phyloP scores from a whole-genome alignment of 2,329 filamentous ascomycete species.

The Xenoacremonium recifei region DNA sequence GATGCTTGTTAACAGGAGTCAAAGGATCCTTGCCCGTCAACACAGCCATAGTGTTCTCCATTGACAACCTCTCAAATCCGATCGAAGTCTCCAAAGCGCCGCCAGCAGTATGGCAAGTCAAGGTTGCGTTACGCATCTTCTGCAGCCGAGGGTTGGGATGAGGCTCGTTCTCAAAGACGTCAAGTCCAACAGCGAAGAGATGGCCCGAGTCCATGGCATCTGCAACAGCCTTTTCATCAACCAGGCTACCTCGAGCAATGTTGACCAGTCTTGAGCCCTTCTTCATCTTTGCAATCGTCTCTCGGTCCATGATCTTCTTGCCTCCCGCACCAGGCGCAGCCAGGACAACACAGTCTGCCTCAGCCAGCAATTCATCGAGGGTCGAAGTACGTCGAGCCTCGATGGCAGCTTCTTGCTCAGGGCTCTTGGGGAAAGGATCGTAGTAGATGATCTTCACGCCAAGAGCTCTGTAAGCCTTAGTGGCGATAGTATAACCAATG shows the following conservation, averaged over 20 bases:
- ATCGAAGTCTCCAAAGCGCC: conserved; percentile 52
- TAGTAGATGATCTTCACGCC: conserved; percentile 51
- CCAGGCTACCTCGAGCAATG: conserved; percentile 38
- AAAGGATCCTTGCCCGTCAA: conserved; percentile 38
- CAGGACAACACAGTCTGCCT: conserved; percentile 12
- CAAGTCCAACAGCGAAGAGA: conserved; percentile 27
- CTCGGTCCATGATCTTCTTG: conserved; percentile 3
- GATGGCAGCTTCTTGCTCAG: neutral
- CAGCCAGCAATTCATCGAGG: conserved; percentile 7
- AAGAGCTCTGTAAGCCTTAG: conserved; percentile 52
- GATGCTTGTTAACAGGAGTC: conserved; percentile 33
- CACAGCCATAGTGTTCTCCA: conserved; percentile 52
- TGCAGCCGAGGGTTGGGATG: conserved; percentile 26
- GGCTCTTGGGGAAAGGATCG: neutral
- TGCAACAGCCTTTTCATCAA: conserved; percentile 14
- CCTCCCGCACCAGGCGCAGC: conserved; percentile 9
- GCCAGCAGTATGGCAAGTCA: conserved; percentile 55
- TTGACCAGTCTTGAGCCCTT: conserved; percentile 51
- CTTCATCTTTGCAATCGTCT: conserved; percentile 44
- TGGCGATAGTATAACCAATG: conserved; percentile 51
- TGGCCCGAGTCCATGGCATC: conserved; percentile 13
- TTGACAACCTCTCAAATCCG: conserved; percentile 53
- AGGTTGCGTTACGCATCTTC: conserved; percentile 32
- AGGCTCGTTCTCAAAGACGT: conserved; percentile 15
- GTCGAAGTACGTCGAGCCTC: conserved; percentile 27